These are phyloP conservation scores for Stropharia rugosoannulata DNA, from an alignment of 768 basidiomycete species.

Conservation along the genomic window DNA sequence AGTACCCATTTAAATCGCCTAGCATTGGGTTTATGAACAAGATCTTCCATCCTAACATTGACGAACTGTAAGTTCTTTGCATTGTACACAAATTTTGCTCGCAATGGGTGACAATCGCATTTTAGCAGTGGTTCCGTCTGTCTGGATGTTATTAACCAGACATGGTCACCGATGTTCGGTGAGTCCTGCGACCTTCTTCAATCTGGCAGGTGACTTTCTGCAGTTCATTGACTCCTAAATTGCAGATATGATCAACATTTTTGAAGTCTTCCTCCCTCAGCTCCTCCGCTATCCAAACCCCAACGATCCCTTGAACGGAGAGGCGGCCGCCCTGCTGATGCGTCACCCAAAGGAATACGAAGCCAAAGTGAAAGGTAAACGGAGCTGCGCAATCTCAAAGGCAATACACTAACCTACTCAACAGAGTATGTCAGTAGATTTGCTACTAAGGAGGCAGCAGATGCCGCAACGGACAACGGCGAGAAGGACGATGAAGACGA, in stretches of 20 bases:
- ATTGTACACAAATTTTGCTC: not conserved
- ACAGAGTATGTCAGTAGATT: constrained; percentile 94
- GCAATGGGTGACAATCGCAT: constrained; percentile 3
- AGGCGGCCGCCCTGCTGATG: constrained; percentile 96
- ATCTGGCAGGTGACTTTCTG: not conserved
- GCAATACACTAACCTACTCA: not conserved
- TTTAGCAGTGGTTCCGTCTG: constrained; percentile 94
- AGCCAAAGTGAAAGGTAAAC: constrained; percentile 84
- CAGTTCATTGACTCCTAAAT: not conserved
- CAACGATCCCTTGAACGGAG: constrained; percentile 96
- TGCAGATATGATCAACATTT: constrained; percentile 98
- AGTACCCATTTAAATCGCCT: constrained; percentile 98
- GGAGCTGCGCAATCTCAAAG: too few species aligned
- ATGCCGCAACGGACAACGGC: constrained; percentile 65
- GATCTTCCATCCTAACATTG: constrained; percentile 99
- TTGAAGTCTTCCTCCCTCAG: constrained; percentile 97
- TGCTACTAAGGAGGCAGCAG: constrained; percentile 88
- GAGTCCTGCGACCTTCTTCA: constrained; percentile 26
- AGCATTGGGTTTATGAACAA: constrained; percentile 99
- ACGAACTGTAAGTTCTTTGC: constrained; percentile 79
- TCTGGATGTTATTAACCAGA: constrained; percentile 98
- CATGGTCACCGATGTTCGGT: constrained; percentile 99
- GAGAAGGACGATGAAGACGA: constrained; percentile 76
- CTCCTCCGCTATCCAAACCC: constrained; percentile 97
- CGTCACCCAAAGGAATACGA: constrained; percentile 97